Evolutionary conservation across 345 rosid genomes (phyloP).

Genomic region (Bretschneidera sinensis): DNA sequence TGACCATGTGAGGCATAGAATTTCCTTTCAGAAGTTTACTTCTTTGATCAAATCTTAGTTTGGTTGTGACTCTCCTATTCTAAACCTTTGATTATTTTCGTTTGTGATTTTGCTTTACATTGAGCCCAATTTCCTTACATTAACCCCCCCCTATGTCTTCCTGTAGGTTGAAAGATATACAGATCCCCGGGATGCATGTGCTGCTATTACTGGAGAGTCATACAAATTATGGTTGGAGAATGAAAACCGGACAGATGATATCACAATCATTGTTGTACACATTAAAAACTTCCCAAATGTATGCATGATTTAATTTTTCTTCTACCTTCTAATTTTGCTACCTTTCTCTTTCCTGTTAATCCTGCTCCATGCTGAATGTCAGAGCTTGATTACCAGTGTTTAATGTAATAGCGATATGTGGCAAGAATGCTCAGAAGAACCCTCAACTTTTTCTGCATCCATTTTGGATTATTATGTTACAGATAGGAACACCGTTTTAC

Average conservation of each 20-base stretch:
- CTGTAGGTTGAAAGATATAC: conserved; percentile 60
- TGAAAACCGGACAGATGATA: conserved; percentile 95
- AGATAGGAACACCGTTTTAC: no score
- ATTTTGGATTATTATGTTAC: not conserved
- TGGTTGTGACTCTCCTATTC: no score
- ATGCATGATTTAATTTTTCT: conserved; percentile 17
- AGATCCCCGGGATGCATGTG: conserved; percentile 91
- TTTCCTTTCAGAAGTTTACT: no score
- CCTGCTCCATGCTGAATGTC: no score
- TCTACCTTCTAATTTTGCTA: conserved; percentile 11
- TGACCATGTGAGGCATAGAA: no score
- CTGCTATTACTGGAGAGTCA: conserved; percentile 85
- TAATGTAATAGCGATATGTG: not conserved
- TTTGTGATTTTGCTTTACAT: not conserved
- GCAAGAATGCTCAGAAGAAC: not conserved
- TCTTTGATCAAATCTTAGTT: no score
- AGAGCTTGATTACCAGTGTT: not conserved
- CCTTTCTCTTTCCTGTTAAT: not conserved
- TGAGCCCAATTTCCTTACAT: conserved; percentile 1
- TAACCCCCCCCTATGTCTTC: conserved; percentile 12
- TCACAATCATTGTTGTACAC: conserved; percentile 83
- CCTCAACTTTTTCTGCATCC: not conserved
- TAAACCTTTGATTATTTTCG: not conserved
- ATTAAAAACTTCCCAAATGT: conserved; percentile 62
- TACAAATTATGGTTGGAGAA: conserved; percentile 85